Evolutionary conservation across 1,284 basidiomycete species (phyloP).

Genomic region (Irpex rosettiformis): DNA sequence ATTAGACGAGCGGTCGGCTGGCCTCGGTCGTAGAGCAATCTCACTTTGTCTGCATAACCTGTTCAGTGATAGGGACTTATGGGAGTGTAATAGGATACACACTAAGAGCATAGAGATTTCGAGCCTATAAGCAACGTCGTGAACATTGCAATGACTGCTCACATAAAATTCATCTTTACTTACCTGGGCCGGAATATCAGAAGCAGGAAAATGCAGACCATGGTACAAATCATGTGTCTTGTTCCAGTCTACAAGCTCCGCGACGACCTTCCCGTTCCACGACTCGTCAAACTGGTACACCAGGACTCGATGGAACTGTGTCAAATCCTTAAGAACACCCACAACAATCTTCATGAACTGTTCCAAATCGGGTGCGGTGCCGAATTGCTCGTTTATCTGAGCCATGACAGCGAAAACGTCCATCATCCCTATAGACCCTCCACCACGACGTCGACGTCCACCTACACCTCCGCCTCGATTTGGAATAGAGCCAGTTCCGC

Average conservation of each 20-base stretch:
- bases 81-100: not conserved
- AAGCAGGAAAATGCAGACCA: slow-evolving; percentile 67
- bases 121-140: slow-evolving; percentile 19
- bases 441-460: slow-evolving; percentile 21
- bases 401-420: slow-evolving; percentile 79
- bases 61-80: slow-evolving; percentile 13
- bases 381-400: slow-evolving; percentile 86
- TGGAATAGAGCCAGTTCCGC: slow-evolving; percentile 18
- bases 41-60: slow-evolving; percentile 63
- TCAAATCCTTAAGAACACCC: slow-evolving; percentile 80
- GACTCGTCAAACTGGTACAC: slow-evolving; percentile 82
- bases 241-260: slow-evolving; percentile 83
- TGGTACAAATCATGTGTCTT: slow-evolving; percentile 78
- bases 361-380: slow-evolving; percentile 66
- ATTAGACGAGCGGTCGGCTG: slow-evolving; percentile 80
- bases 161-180: slow-evolving; percentile 9
- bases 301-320: slow-evolving; percentile 84
- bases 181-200: slow-evolving; percentile 58
- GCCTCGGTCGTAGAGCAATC: slow-evolving; percentile 77
- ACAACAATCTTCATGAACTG: slow-evolving; percentile 77
- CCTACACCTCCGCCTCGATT: slow-evolving; percentile 19
- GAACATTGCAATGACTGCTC: not conserved
- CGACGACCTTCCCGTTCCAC: slow-evolving; percentile 78
- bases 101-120: slow-evolving; percentile 29
- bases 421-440: slow-evolving; percentile 61